These are phyloP conservation scores for Cryomyces antarcticus DNA, from an alignment of 495 filamentous ascomycete species.

Conservation along the genomic window DNA sequence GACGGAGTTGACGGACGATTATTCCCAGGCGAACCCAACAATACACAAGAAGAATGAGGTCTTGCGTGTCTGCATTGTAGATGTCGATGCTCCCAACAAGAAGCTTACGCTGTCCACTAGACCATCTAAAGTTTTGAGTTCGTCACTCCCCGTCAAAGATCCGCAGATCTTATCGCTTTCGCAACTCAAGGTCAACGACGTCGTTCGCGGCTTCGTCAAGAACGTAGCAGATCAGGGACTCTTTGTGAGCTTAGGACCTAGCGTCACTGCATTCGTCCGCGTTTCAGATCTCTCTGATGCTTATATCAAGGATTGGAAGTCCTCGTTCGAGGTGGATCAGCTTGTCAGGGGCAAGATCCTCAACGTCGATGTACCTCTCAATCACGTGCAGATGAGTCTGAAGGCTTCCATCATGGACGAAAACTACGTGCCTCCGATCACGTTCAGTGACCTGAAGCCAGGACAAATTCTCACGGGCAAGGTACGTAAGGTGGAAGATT, in stretches of 20 bases:
- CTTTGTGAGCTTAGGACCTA: constrained; percentile 59
- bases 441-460: constrained; percentile 48
- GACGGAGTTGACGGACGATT: constrained; percentile 72
- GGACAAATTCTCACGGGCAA: constrained; percentile 75
- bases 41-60: constrained; percentile 63
- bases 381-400: constrained; percentile 65
- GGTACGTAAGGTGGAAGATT: constrained; percentile 80
- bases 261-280: constrained; percentile 61
- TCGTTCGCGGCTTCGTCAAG: constrained; percentile 77
- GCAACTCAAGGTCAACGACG: constrained; percentile 56
- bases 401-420: constrained; percentile 68
- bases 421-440: constrained; percentile 47
- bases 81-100: constrained; percentile 68
- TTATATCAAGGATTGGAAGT: constrained; percentile 90
- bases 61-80: constrained; percentile 60
- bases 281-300: constrained; percentile 77
- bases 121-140: constrained; percentile 73
- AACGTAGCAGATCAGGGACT: constrained; percentile 69
- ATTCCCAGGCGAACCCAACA: constrained; percentile 45
- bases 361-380: constrained; percentile 36
- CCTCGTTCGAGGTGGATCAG: constrained; percentile 65
- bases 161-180: constrained; percentile 46
- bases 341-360: constrained; percentile 74
- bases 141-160: constrained; percentile 64
- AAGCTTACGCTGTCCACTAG: constrained; percentile 60